Percentiles rank a stretch among this genome's conserved stretches.
phyloP scores from a whole-genome alignment of 1,284 basidiomycete species.

The Marasmius sp. region DNA sequence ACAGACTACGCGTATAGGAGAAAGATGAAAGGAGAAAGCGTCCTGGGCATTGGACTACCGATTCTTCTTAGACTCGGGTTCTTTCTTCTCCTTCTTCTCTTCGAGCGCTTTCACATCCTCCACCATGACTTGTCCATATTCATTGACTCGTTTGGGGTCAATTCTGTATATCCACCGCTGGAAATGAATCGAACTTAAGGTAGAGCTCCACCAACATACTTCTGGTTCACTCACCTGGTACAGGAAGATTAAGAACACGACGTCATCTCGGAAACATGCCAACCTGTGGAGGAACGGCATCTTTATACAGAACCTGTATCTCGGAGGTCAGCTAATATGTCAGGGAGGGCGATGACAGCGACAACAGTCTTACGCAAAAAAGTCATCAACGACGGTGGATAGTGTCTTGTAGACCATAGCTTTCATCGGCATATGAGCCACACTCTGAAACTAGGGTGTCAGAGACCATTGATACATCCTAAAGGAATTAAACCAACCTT shows the following conservation, averaged over 20 bases:
- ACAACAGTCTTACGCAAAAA: constrained; percentile 71
- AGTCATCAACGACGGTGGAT: constrained; percentile 89
- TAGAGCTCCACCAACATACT: constrained; percentile 5
- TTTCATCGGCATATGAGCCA: constrained; percentile 94
- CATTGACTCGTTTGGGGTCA: constrained; percentile 92
- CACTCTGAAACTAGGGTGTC: constrained; percentile 53
- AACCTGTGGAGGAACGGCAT: constrained; percentile 94
- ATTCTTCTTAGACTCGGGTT: constrained; percentile 36
- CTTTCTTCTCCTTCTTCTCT: constrained; percentile 50
- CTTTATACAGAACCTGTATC: constrained; percentile 84
- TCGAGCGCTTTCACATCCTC: constrained; percentile 47
- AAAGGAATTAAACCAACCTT: constrained; percentile 55
- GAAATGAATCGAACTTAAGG: constrained; percentile 8
- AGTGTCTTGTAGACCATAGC: constrained; percentile 96
- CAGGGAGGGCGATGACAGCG: constrained; percentile 4
- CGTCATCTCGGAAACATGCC: constrained; percentile 90
- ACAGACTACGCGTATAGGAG: not conserved
- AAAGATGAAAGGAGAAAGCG: not conserved
- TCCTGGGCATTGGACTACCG: not conserved
- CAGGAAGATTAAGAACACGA: constrained; percentile 84
- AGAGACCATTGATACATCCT: constrained; percentile 15
- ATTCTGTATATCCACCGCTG: constrained; percentile 95
- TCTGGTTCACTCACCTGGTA: constrained; percentile 65
- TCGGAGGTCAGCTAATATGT: constrained; percentile 14
- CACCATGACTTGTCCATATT: constrained; percentile 85